Conservation (phyloP, 345 rosid genomes). For the Eucalyptus urophylla region DNA sequence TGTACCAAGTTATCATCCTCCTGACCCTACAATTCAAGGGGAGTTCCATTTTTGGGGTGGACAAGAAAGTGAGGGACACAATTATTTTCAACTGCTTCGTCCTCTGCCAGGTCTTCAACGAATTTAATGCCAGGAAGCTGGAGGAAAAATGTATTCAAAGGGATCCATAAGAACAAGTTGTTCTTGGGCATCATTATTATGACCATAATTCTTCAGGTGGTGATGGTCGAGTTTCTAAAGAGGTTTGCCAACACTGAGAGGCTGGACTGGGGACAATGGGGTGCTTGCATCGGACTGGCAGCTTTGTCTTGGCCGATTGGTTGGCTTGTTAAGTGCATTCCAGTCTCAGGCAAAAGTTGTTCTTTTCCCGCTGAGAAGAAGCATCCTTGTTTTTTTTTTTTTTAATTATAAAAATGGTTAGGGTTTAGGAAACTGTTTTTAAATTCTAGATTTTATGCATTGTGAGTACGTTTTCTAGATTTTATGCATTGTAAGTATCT, state of each 20-base stretch:
- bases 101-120: slow-evolving; percentile 75
- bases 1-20: slow-evolving; percentile 50
- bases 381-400: too few relatives aligned
- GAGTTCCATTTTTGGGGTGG: slow-evolving; percentile 35
- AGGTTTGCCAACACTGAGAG: slow-evolving; percentile 68
- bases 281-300: slow-evolving; percentile 41
- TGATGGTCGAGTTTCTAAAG: slow-evolving; percentile 67
- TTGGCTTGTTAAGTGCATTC: slow-evolving; percentile 46
- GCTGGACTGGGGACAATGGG: slow-evolving; percentile 59
- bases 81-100: slow-evolving; percentile 65
- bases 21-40: slow-evolving; percentile 61
- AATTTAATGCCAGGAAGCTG: slow-evolving; percentile 65
- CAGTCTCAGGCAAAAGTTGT: slow-evolving; percentile 15
- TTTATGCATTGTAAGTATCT: not conserved
- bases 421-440: not conserved
- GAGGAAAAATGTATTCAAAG: slow-evolving; percentile 67
- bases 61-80: slow-evolving; percentile 39
- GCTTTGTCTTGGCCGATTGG: slow-evolving; percentile 67
- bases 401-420: not conserved
- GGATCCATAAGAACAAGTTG: slow-evolving; percentile 48
- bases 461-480: too few relatives aligned
- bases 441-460: not conserved
- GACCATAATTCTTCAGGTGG: slow-evolving; percentile 51
- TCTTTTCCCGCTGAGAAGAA: not conserved
- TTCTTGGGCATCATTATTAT: slow-evolving; percentile 42